A percentile compares a stretch with the other conserved stretches of the same genome.
These are phyloP conservation scores for Byssothecium circinans DNA, from an alignment of 2,329 filamentous ascomycete species.

Conservation along the genomic window DNA sequence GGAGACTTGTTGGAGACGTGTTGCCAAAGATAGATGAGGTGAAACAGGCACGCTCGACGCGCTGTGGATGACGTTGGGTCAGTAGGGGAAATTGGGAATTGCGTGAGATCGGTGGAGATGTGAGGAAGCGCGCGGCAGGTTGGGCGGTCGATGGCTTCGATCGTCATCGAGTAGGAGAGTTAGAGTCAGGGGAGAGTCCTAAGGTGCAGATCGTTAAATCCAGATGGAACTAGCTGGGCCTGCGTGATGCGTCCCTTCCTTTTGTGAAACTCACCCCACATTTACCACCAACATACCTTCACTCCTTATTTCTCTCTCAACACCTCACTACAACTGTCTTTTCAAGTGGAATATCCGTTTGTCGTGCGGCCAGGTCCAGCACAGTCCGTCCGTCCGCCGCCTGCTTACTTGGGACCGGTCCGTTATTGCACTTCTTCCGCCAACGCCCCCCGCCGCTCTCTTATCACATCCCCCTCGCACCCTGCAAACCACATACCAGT, in stretches of 20 bases:
- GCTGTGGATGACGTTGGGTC: not conserved
- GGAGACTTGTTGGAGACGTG: not conserved
- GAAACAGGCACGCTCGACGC: slow-evolving; percentile 13
- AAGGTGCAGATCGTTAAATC: not conserved
- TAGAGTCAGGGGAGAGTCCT: not conserved
- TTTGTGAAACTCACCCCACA: slow-evolving; percentile 10
- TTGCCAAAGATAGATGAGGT: slow-evolving; percentile 6
- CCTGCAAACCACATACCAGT: too few species aligned
- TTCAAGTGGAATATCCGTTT: not conserved
- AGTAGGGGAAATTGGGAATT: too few species aligned
- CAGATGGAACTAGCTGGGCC: not conserved
- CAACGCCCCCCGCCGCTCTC: slow-evolving; percentile 11
- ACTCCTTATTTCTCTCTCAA: not conserved
- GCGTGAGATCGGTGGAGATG: not conserved
- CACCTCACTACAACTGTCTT: not conserved
- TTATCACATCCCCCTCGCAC: slow-evolving; percentile 10
- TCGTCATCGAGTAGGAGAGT: too few species aligned
- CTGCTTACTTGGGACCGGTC: slow-evolving; percentile 6
- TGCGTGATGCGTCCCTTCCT: slow-evolving; percentile 7
- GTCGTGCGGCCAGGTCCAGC: not conserved
- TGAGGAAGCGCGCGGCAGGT: not conserved
- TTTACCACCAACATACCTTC: not conserved
- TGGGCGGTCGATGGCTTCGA: not conserved
- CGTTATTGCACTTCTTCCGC: slow-evolving; percentile 15
- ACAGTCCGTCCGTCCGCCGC: not conserved